Evolutionary conservation across 345 rosid species (phyloP).

Genomic region (Acer negundo): DNA sequence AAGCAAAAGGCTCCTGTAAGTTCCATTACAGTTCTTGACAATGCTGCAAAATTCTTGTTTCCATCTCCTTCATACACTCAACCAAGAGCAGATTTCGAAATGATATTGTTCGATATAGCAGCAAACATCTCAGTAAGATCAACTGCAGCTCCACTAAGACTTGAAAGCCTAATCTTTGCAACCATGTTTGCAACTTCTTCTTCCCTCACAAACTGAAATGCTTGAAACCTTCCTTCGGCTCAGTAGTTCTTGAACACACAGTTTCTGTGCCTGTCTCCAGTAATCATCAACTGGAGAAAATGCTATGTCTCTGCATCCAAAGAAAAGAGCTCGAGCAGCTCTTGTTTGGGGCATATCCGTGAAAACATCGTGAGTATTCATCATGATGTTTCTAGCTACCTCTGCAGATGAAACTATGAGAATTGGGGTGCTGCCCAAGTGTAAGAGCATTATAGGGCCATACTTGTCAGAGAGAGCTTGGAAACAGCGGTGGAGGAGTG

Average conservation of each 20-base stretch:
- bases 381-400: constrained; percentile 1
- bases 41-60: not conserved
- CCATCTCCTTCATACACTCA: not conserved
- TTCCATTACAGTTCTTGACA: constrained; percentile 12
- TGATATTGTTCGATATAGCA: constrained; percentile 7
- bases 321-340: constrained; percentile 1
- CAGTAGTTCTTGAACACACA: not conserved
- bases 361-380: not conserved
- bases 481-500: constrained; percentile 14
- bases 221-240: constrained; percentile 23
- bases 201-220: constrained; percentile 26
- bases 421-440: constrained; percentile 12
- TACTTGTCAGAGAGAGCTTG: constrained; percentile 11
- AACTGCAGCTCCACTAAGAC: not conserved
- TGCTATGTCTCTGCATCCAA: not conserved
- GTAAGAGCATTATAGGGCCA: constrained; percentile 27
- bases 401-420: constrained; percentile 27
- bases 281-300: constrained; percentile 5
- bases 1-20: constrained; percentile 20
- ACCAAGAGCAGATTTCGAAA: constrained; percentile 24
- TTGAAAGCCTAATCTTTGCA: not conserved
- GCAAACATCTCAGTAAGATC: constrained; percentile 24
- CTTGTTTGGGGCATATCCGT: not conserved
- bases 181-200: constrained; percentile 21
- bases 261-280: not conserved